phyloP scores from a whole-genome alignment of 2,329 filamentous ascomycete species.

The Trichoderma endophyticum region DNA sequence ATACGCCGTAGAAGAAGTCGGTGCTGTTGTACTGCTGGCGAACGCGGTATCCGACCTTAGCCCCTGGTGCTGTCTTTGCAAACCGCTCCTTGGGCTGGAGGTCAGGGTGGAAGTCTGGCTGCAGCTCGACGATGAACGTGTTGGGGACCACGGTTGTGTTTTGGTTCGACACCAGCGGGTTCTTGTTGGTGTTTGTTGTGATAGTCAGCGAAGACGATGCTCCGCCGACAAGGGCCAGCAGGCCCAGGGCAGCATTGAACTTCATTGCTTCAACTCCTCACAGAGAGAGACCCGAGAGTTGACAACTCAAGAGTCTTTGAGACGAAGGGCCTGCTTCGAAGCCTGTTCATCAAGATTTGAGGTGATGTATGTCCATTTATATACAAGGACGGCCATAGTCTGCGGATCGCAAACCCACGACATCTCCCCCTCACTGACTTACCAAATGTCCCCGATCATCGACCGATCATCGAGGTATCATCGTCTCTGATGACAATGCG shows the following conservation, averaged over 20 bases:
- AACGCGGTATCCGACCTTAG: not conserved
- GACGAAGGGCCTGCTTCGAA: not conserved
- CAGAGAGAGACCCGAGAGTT: not conserved
- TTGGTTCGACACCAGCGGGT: not conserved
- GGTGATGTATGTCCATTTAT: not conserved
- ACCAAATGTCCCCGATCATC: not conserved
- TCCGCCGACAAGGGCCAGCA: not conserved
- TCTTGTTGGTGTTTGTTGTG: not conserved
- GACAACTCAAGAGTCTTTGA: not conserved
- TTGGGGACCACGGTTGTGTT: not conserved
- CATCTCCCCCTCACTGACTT: not conserved
- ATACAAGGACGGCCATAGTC: not conserved
- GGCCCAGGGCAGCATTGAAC: not conserved
- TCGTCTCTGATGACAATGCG: not conserved
- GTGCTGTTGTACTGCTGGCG: slow-evolving; percentile 4
- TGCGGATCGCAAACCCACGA: not conserved
- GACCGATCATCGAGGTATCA: not conserved
- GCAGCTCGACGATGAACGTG: slow-evolving; percentile 19
- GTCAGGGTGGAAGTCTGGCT: not conserved
- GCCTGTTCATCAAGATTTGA: not conserved
- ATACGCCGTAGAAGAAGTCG: not conserved
- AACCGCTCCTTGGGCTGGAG: slow-evolving; percentile 1
- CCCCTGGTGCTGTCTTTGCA: not conserved
- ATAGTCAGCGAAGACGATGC: not conserved
- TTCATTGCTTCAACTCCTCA: not conserved